Evolutionary conservation across 1,139 yeast species (phyloP), one percentile per base, ranked within the genome.

Genomic region (Suhomyces atakaporum): DNA sequence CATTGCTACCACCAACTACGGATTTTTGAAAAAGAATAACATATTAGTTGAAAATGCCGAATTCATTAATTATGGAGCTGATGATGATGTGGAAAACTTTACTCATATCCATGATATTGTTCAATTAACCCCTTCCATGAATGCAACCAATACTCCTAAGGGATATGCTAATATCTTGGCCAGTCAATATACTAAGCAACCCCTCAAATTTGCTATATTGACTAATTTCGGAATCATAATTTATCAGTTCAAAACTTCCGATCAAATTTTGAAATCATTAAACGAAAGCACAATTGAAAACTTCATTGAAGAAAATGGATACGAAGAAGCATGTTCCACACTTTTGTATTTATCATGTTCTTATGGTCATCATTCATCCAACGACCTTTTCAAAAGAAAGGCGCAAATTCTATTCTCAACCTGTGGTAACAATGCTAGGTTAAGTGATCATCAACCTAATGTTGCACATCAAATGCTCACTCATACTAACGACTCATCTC

Each of bases 91-190:
- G 14, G 34, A 31, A 11, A 40, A 53, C 2, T 59, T 60, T 7
- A 65, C 73, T 2, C 64, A 60, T 39, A 81, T 88, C 23, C 90
- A 83, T 51, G 87, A 84, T 38, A 81, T 89, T 45, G 75, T 80
- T 22, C 84, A 82, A 44, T 58, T 88, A 34, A 77, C 88, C 0
- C 81, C 88, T 13, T 66, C 81, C 1, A 81, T 82, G 71, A 79
- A 79, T 53, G 88, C 95, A 1, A 75, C 90, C 0, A 63, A 75
- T 28, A 76, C 76, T 31, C 94, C 95, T 11, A 78, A 72, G 49
- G 96, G 96, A 1, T 87, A 82, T 56, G 73, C 89, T 4, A 90
- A 90, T 55, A 81, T 81, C 43, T 79, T 85, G 53, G 95, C 96
- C 2, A 81, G 90, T 15, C 97, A 90, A 55, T 90, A 87, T 53